Evolutionary conservation across 129 eudicot genomes (phyloP), one percentile per base, ranked within the genome.

Genomic region (Lactuca saligna): DNA sequence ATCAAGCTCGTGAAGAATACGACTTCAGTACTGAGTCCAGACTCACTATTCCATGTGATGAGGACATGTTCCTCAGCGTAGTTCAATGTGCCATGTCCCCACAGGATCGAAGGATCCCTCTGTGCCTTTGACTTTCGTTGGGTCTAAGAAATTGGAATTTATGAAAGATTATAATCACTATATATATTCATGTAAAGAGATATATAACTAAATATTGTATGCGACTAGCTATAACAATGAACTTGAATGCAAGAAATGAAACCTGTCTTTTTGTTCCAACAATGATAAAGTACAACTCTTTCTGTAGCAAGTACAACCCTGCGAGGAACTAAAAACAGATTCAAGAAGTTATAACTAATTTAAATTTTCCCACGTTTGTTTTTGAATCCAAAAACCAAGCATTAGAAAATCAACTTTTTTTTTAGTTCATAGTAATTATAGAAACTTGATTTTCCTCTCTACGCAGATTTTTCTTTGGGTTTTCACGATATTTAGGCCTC

Each of bases 41-140:
- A 63, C 83, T 82, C 66, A 78, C 63, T 60, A 80, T 83, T 69
- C 88, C 88, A 7, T 83, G 88, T 42, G 79, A 80, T 48, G 88
- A 80, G 61, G 75, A 73, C 48, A 67, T 80, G 54, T 83, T 80
- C 81, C 75, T 80, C 65, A 76, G 67, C 11, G 87, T 82, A 10
- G 59, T 78, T 55, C 68, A 81, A 57, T 79, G 83, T 65, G 81
- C 83, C 81, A 69, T 70, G 4, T 80, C 84, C 2, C 83, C 89
- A 14, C 69, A 39, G 1, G 79, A 69, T 35, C 81, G 79, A 54
- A 71, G 83, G 57, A 73, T 75, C 46, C 74, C 78, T 5, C 17
- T 81, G 66, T 83, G 93, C 80, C 76, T 78, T 48, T 87, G 84
- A 83, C 58, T 49, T 59, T 57, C 17, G 25, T 32, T 20, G n/a